These are phyloP conservation scores for Aspergillus carbonarius DNA, from an alignment of 2,329 filamentous ascomycete species.

Conservation along the genomic window DNA sequence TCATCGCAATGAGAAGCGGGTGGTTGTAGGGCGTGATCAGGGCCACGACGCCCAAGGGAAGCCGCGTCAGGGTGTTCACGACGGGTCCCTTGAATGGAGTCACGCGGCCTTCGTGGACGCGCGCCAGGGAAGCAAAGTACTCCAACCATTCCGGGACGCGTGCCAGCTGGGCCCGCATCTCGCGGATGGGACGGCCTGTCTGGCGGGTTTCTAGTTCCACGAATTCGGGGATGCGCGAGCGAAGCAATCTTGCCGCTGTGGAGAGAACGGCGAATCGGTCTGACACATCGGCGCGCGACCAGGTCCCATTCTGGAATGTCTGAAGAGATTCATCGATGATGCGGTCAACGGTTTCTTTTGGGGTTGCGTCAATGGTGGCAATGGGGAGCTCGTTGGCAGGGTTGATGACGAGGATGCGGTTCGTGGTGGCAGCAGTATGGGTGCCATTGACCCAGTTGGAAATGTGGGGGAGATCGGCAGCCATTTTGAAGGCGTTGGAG, in stretches of 20 bases:
- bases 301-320: slow-evolving; percentile 52
- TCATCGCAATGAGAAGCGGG: slow-evolving; percentile 38
- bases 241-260: slow-evolving; percentile 57
- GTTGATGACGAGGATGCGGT: slow-evolving; percentile 27
- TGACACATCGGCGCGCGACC: slow-evolving; percentile 59
- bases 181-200: slow-evolving; percentile 66
- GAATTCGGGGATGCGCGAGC: slow-evolving; percentile 53
- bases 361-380: slow-evolving; percentile 54
- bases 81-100: slow-evolving; percentile 57
- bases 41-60: slow-evolving; percentile 41
- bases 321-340: slow-evolving; percentile 43
- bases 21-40: slow-evolving; percentile 44
- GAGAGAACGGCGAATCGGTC: slow-evolving; percentile 63
- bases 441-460: slow-evolving; percentile 34
- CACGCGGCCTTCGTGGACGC: slow-evolving; percentile 66
- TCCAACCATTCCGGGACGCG: slow-evolving; percentile 62
- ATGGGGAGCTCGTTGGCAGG: slow-evolving; percentile 31
- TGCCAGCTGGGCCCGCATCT: slow-evolving; percentile 69
- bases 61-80: slow-evolving; percentile 38
- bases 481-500: neutral
- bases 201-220: slow-evolving; percentile 65
- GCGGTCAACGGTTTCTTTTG: slow-evolving; percentile 52
- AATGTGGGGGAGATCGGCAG: slow-evolving; percentile 18
- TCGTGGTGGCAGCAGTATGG: slow-evolving; percentile 15
- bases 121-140: slow-evolving; percentile 67